Base-by-base conservation (phyloP, 441 rosid genomes). In the Eutrema salsugineum region DNA sequence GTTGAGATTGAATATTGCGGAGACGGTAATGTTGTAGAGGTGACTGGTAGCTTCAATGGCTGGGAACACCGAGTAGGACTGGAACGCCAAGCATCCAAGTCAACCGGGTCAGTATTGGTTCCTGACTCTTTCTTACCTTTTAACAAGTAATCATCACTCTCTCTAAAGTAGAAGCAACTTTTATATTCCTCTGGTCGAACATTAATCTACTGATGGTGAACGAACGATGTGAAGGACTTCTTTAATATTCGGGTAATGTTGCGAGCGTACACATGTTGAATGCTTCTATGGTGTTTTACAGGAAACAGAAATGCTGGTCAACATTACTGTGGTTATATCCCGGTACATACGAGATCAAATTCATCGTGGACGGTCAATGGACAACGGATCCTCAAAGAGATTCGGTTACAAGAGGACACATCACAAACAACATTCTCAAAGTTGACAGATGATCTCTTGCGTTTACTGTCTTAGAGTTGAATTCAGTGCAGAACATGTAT, bases 21-120 rank as follows among this genome's bases (percentile, higher is more conserved):
- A 66, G 88, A 90, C 30, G 91, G 93, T 80, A 87, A 88, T 66
- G 87, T 77, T 60, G 97, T 91, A 82, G 99, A 94, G 85, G 88
- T 91, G 59, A 76, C 95, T 36, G 99, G 99, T 54, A 87, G 97
- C 78, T 94, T 94, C 77, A 94, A 87, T 63, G 99, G 99, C 36
- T 94, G 99, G 99, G 89, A 87, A 77, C 91, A 85, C 63, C 80
- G 72, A 32, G 85, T 94, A 66, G 90, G 80, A 82, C 68, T 91
- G 93, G 97, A 91, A 70, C 94, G 85, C 72, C 79, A 83, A 72
- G 75, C 88, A 66, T 86, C 78, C 65, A 80, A 75, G 55, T 61
- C 77, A 66, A 46, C 28, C 11, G 77, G 77, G 80, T 77, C 40
- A 71, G 80, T 77, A 63, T 63, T 55, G 59, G 58, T 63, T 36